These are phyloP conservation scores for Globisporangium megalacanthum DNA, from an alignment of 352 stramenopile species.

Conservation along the genomic window DNA sequence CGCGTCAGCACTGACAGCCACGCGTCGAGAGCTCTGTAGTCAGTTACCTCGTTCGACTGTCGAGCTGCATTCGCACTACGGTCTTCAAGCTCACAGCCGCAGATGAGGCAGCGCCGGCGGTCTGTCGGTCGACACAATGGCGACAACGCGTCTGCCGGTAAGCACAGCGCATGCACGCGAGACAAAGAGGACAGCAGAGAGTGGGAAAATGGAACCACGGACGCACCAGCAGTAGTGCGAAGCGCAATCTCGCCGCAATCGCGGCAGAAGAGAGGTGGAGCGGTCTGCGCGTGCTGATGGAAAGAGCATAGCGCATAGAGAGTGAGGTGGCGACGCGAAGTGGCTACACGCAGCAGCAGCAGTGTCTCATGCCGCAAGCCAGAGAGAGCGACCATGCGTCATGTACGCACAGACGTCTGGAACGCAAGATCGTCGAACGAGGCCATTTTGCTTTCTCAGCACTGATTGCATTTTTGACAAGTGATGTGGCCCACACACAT, in stretches of 20 bases:
- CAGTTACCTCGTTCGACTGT: background rate
- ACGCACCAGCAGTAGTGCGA: slow-evolving; percentile 41
- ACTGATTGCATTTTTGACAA: background rate
- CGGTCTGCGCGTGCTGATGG: background rate
- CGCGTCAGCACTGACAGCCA: too few relatives aligned
- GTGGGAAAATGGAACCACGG: background rate
- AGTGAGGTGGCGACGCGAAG: background rate
- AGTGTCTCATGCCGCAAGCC: background rate
- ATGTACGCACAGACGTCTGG: slow-evolving; percentile 12
- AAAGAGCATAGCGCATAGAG: background rate
- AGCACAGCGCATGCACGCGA: background rate
- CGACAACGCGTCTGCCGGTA: too few relatives aligned
- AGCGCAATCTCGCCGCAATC: slow-evolving; percentile 60
- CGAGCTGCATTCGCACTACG: background rate
- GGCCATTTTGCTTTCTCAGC: slow-evolving; percentile 22
- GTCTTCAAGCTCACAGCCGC: slow-evolving; percentile 48
- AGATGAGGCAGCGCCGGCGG: slow-evolving; percentile 58
- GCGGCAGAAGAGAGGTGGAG: slow-evolving; percentile 39
- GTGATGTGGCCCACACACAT: too few relatives aligned
- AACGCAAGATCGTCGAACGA: slow-evolving; percentile 78
- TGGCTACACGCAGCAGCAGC: background rate
- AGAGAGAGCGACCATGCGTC: background rate
- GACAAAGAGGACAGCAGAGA: background rate
- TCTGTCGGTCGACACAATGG: slow-evolving; percentile 19
- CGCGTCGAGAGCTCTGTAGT: too few relatives aligned